Conservation (phyloP, 495 filamentous ascomycete genomes). For the Pseudevernia furfuracea region DNA sequence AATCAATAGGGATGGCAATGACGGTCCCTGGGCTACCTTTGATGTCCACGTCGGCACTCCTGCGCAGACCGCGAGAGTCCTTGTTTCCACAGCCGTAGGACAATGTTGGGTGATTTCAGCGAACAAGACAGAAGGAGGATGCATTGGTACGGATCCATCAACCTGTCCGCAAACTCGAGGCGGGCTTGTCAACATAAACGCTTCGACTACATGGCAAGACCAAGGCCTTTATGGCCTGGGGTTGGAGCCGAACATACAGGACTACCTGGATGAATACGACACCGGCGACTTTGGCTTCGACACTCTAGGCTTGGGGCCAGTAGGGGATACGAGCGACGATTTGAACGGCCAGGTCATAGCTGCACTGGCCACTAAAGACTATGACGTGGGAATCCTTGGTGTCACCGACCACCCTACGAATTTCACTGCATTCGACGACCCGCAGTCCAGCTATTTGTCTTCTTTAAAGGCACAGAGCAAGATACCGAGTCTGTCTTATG, state of each 20-base stretch:
- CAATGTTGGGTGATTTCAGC: conserved; percentile 31
- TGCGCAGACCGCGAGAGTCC: conserved; percentile 32
- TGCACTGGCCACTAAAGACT: conserved; percentile 37
- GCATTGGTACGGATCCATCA: conserved; percentile 27
- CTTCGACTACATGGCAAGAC: conserved; percentile 43
- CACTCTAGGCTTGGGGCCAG: conserved; percentile 39
- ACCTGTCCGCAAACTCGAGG: conserved; percentile 45
- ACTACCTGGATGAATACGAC: conserved; percentile 36
- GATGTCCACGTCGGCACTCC: conserved; percentile 34
- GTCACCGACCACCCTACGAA: conserved; percentile 44
- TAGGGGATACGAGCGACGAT: conserved; percentile 31
- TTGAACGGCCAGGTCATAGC: conserved; percentile 43
- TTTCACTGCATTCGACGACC: conserved; percentile 41
- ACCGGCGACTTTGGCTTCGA: conserved; percentile 45
- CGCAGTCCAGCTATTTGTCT: conserved; percentile 44
- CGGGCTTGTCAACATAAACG: conserved; percentile 38
- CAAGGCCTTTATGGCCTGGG: conserved; percentile 36
- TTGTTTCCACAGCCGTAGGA: conserved; percentile 30
- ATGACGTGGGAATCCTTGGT: conserved; percentile 46
- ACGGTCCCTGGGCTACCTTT: conserved; percentile 38
- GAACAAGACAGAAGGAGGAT: conserved; percentile 32
- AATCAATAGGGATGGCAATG: conserved; percentile 33
- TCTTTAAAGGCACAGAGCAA: conserved; percentile 37
- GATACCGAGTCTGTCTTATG: conserved; percentile 46
- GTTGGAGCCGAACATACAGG: conserved; percentile 38